phyloP scores from a whole-genome alignment of 139 green algal species.

The Monoraphidium neglectum region DNA sequence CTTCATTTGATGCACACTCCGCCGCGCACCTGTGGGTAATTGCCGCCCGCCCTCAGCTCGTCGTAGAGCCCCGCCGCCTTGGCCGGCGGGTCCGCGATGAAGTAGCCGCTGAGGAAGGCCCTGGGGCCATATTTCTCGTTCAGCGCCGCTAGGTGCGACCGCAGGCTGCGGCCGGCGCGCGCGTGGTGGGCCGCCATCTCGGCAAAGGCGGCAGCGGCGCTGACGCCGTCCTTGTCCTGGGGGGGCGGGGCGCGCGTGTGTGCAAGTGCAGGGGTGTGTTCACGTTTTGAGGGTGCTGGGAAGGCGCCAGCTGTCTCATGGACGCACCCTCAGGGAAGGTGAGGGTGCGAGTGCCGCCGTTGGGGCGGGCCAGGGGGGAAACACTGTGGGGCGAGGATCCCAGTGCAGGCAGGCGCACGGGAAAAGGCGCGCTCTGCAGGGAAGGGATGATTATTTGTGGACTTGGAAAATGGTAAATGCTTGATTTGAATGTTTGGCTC shows the following conservation, averaged over 20 bases:
- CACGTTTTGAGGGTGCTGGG: not conserved
- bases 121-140: constrained; percentile 55
- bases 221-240: constrained; percentile 76
- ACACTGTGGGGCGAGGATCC: too few species aligned
- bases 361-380: too few species aligned
- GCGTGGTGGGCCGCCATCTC: constrained; percentile 63
- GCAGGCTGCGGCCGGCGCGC: constrained; percentile 37
- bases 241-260: not conserved
- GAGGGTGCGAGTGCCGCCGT: too few species aligned
- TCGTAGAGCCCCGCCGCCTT: constrained; percentile 59
- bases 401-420: too few species aligned
- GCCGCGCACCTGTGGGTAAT: constrained; percentile 16
- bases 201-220: constrained; percentile 68
- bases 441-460: too few species aligned
- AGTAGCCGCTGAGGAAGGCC: constrained; percentile 62
- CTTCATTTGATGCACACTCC: not conserved
- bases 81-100: constrained; percentile 53
- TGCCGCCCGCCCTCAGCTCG: constrained; percentile 28
- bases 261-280: not conserved
- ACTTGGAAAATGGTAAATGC: too few species aligned
- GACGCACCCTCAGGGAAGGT: too few species aligned
- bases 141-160: constrained; percentile 44
- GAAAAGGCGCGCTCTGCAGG: too few species aligned
- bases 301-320: too few species aligned
- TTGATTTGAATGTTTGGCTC: too few species aligned